Conservation (phyloP, 202 grass and related monocot genomes). For the Brachypodium distachyon region DNA sequence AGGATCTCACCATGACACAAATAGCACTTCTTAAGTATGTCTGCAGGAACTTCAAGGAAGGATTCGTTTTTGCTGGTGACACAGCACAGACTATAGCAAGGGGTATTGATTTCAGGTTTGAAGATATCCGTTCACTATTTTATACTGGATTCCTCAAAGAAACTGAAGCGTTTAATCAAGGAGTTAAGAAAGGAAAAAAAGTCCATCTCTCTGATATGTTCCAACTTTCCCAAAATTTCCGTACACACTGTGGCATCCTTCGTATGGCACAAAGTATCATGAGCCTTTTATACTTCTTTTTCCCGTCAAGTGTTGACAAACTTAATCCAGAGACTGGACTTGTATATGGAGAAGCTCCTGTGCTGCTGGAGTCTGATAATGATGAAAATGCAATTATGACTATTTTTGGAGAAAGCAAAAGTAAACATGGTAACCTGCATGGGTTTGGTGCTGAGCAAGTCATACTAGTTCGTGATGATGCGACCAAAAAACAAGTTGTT, state of each 20-base stretch:
- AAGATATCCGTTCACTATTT: constrained; percentile 78
- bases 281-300: constrained; percentile 73
- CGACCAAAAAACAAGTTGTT: constrained; percentile 53
- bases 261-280: constrained; percentile 74
- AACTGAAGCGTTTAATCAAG: constrained; percentile 5
- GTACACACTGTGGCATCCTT: constrained; percentile 78
- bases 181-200: constrained; percentile 32
- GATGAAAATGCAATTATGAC: constrained; percentile 78
- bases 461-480: constrained; percentile 74
- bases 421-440: background rate
- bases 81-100: constrained; percentile 85
- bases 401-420: constrained; percentile 63
- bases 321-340: constrained; percentile 69
- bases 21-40: constrained; percentile 75
- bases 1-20: constrained; percentile 79
- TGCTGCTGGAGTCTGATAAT: constrained; percentile 67
- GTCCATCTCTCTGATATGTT: constrained; percentile 46
- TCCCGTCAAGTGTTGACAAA: constrained; percentile 65
- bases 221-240: constrained; percentile 79
- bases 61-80: constrained; percentile 86
- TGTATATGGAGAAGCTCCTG: constrained; percentile 78
- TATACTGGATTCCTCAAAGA: constrained; percentile 58
- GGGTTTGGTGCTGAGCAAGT: constrained; percentile 92
- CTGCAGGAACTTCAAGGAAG: constrained; percentile 70
- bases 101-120: constrained; percentile 85